Conservation (phyloP, 768 basidiomycete genomes). For the Russula virescens region DNA sequence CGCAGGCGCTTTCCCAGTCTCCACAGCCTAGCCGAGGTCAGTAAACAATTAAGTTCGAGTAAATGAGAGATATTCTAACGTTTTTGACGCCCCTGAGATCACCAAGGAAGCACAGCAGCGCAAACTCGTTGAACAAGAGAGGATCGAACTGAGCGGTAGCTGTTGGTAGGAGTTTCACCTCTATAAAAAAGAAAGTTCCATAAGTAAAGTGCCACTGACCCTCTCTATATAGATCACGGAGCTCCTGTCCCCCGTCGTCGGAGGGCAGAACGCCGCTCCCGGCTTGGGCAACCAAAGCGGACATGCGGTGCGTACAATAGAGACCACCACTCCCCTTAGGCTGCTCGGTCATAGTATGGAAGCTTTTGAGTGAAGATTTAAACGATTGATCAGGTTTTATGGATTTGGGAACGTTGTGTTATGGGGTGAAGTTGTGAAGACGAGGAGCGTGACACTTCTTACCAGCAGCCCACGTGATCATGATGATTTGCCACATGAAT, state of each 20-base stretch:
- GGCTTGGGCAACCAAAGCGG: not conserved
- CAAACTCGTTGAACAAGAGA: not conserved
- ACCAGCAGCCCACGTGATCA: no score
- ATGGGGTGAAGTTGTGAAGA: no score
- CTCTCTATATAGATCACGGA: not conserved
- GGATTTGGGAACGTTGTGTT: no score
- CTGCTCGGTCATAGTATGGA: not conserved
- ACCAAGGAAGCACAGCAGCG: not conserved
- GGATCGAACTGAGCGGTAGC: not conserved
- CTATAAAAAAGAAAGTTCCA: not conserved
- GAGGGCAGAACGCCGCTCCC: not conserved
- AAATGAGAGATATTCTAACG: not conserved
- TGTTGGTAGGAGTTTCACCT: not conserved
- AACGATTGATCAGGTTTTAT: no score
- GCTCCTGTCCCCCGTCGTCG: slow-evolving; percentile 4
- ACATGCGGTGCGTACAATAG: not conserved
- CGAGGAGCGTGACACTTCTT: no score
- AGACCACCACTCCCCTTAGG: not conserved
- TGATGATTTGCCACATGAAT: no score
- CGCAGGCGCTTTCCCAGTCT: slow-evolving; percentile 19
- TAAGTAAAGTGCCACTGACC: not conserved
- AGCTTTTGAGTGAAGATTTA: no score
- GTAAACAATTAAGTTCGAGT: no score
- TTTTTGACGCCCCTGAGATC: not conserved
- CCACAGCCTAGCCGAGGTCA: not conserved